Evolutionary conservation across 495 filamentous ascomycete species (phyloP).

Genomic region (Penicillium herquei): DNA sequence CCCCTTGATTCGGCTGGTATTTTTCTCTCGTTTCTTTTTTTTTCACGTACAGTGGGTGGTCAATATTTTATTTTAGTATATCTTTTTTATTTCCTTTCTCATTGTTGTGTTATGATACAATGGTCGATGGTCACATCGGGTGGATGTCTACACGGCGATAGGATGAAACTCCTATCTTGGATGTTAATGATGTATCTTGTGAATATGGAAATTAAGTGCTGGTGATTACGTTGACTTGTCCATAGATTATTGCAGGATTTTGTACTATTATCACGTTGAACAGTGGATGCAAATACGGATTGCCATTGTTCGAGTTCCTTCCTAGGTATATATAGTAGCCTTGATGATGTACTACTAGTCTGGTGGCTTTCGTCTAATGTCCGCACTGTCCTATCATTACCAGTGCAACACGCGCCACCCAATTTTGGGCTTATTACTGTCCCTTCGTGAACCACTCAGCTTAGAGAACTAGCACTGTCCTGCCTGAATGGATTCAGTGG

Average conservation of each 20-base stretch:
- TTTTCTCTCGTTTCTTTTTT: conserved; percentile 18
- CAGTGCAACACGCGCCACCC: too few relatives aligned
- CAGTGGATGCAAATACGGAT: too few relatives aligned
- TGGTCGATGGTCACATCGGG: conserved; percentile 1
- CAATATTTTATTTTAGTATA: background rate
- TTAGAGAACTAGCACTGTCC: background rate
- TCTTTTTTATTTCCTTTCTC: conserved; percentile 7
- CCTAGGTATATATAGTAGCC: background rate
- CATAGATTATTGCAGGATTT: too few relatives aligned
- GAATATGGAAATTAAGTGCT: conserved; percentile 7
- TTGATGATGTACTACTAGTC: background rate
- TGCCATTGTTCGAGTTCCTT: background rate
- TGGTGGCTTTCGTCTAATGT: too few relatives aligned
- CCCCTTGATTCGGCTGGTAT: conserved; percentile 36
- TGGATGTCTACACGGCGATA: conserved; percentile 4
- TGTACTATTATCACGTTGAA: too few relatives aligned
- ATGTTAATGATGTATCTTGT: conserved; percentile 11
- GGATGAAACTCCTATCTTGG: background rate
- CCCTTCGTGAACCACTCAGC: background rate
- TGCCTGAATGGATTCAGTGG: background rate
- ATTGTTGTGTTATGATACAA: conserved; percentile 6
- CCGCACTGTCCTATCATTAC: background rate
- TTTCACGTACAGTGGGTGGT: conserved; percentile 8
- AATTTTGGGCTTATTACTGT: background rate
- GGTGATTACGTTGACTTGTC: background rate